Evolutionary conservation across 2,329 filamentous ascomycete species (phyloP), one percentile per base, ranked within the genome.

Genomic region (Aurifilum marmelostoma): DNA sequence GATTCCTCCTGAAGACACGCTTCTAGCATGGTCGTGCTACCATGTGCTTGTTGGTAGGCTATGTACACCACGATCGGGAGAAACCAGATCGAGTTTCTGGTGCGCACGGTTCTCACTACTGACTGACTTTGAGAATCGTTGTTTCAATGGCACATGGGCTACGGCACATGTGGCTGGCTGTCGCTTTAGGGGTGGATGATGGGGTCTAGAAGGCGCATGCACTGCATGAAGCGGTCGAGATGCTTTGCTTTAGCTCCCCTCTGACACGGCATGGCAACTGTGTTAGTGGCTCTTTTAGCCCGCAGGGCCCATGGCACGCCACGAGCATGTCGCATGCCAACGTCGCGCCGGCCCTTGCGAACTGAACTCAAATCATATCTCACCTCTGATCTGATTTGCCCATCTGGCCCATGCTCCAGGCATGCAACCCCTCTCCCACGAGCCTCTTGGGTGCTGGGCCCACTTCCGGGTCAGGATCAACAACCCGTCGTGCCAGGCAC

Each of bases 271-370:
- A 39, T 39, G 21, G 16, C 32, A 32, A 12, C 24, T 27, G 34
- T 41, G 59, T 29, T 62, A 62, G 59, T 41, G 59, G 59, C 59
- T 39, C 29, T 32, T 39, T 50, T 50, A 64, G 62, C 43, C 32
- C 43, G 18, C 62, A 64, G 63, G 37, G 16, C 50, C 54, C 37
- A 34, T 65, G 63, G 47, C 50, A 56, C 34, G 65, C 65, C 65
- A 67, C 65, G 65, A 67, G 65, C 37, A 50, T 52, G 56, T 29
- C 58, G 65, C 65, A 62, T 67, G 65, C 27, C 65, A 67, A 67
- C 41, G 65, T 67, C 58, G 65, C 65, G 65, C 58, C 58, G 39
- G 56, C 56, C 58, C 58, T 27, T 67, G 11, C 54, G n/a, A 50
- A 50, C 47, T 54, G 50, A 56, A 65, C 39, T 47, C 63, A 62